Evolutionary conservation across 1,284 basidiomycete species (phyloP).

Genomic region (Leccinum pachyderme): DNA sequence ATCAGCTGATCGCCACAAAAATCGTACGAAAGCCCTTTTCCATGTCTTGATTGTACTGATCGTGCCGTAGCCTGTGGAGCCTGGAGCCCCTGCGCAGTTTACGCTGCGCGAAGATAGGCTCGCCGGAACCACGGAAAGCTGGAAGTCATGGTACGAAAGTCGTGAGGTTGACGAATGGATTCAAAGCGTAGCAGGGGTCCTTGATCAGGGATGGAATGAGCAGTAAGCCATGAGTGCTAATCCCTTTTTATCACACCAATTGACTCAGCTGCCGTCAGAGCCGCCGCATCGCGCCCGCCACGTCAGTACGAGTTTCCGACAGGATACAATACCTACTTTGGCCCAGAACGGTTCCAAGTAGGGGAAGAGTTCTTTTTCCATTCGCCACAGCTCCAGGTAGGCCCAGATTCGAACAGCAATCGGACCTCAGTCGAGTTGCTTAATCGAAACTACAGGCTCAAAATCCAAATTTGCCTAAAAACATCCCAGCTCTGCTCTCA

Average conservation of each 20-base stretch:
- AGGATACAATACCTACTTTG: conserved; percentile 87
- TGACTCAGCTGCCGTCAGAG: conserved; percentile 36
- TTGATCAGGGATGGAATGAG: conserved; percentile 88
- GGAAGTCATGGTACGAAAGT: conserved; percentile 80
- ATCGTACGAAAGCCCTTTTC: conserved; percentile 32
- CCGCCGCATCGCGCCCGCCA: conserved; percentile 49
- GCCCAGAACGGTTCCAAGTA: conserved; percentile 77
- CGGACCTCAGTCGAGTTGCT: background rate
- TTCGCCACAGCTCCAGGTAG: conserved; percentile 70
- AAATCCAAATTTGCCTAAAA: conserved; percentile 70
- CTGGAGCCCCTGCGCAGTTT: conserved; percentile 59
- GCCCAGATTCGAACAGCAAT: conserved; percentile 28
- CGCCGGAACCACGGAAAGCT: conserved; percentile 73
- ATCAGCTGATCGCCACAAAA: conserved; percentile 87
- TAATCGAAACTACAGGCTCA: conserved; percentile 43
- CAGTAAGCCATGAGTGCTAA: conserved; percentile 47
- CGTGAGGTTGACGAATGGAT: conserved; percentile 93
- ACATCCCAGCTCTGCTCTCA: conserved; percentile 75
- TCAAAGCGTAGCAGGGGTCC: conserved; percentile 82
- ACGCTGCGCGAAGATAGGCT: conserved; percentile 74
- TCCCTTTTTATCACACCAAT: background rate
- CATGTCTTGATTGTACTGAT: background rate
- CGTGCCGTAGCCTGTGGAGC: conserved; percentile 56
- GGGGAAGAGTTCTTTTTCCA: conserved; percentile 92
- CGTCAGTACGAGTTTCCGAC: conserved; percentile 95